Percentiles rank a stretch among this genome's conserved stretches.
Evolutionary conservation across 192 early-diverging fungal species (phyloP).

Genomic region (Rhizophagus sp.): DNA sequence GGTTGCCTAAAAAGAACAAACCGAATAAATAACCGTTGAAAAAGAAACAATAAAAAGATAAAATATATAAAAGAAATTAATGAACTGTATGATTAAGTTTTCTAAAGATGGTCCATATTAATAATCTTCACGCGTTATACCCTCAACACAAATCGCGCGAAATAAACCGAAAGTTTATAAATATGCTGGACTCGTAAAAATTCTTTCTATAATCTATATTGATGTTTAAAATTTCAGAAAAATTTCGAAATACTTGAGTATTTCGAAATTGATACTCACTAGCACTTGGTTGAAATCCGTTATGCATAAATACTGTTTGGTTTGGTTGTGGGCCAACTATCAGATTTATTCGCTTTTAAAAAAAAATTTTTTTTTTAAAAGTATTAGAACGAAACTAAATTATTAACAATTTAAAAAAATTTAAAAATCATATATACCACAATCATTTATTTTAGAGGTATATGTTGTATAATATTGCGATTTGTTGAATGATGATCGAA

Average conservation of each 20-base stretch:
- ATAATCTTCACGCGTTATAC: neutral
- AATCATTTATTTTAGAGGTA: neutral
- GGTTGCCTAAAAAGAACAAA: constrained; percentile 2
- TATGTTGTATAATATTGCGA: neutral
- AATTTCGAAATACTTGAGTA: neutral
- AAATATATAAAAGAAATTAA: neutral
- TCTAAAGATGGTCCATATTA: neutral
- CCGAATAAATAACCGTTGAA: neutral
- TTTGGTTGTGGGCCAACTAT: neutral
- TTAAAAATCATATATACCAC: neutral
- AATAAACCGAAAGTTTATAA: neutral
- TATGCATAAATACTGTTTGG: constrained; percentile 28
- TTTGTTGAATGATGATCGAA: neutral
- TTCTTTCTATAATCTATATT: neutral
- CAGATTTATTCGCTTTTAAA: neutral
- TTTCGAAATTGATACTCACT: constrained; percentile 20
- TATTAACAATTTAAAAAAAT: neutral
- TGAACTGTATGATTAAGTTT: neutral
- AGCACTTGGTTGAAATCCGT: constrained; percentile 13
- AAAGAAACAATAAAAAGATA: neutral
- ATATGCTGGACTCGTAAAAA: neutral
- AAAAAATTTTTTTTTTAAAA: neutral
- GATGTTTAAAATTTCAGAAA: neutral
- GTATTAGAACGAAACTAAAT: neutral
- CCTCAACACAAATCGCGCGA: neutral